Percentiles rank a stretch among this genome's conserved stretches.
These are phyloP conservation scores for Annulohypoxylon bovei DNA, from an alignment of 495 filamentous ascomycete species.

Conservation along the genomic window DNA sequence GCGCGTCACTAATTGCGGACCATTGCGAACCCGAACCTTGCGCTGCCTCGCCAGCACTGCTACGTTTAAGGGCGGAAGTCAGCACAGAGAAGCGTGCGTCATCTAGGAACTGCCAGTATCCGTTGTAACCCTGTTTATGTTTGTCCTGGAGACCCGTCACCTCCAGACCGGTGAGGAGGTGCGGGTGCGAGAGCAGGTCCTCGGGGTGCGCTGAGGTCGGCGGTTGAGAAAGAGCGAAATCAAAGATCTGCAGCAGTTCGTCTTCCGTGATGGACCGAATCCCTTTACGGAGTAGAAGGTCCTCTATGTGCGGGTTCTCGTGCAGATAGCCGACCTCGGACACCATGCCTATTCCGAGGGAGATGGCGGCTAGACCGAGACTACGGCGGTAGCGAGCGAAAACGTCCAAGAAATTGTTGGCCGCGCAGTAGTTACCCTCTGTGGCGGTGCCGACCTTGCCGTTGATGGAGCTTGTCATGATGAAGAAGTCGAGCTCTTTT, in stretches of 20 bases:
- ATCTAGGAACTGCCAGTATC: neutral
- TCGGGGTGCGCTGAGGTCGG: neutral
- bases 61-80: neutral
- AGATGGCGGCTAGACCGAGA: conserved; percentile 32
- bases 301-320: conserved; percentile 42
- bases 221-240: conserved; percentile 24
- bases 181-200: conserved; percentile 7
- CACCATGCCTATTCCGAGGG: conserved; percentile 14
- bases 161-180: conserved; percentile 42
- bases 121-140: neutral
- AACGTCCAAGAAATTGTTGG: conserved; percentile 61
- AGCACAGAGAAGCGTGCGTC: neutral
- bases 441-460: conserved; percentile 58
- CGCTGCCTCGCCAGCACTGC: neutral
- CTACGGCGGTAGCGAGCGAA: conserved; percentile 49
- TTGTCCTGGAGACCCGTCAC: conserved; percentile 4
- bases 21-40: neutral
- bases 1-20: neutral
- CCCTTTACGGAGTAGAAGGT: conserved; percentile 28
- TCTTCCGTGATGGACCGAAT: conserved; percentile 45
- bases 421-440: conserved; percentile 64
- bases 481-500: conserved; percentile 68
- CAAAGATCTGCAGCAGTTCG: conserved; percentile 48
- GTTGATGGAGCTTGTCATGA: conserved; percentile 63
- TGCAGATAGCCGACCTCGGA: conserved; percentile 29